Evolutionary conservation across 2,329 filamentous ascomycete species (phyloP).

Genomic region (Phaeoacremonium minimum): DNA sequence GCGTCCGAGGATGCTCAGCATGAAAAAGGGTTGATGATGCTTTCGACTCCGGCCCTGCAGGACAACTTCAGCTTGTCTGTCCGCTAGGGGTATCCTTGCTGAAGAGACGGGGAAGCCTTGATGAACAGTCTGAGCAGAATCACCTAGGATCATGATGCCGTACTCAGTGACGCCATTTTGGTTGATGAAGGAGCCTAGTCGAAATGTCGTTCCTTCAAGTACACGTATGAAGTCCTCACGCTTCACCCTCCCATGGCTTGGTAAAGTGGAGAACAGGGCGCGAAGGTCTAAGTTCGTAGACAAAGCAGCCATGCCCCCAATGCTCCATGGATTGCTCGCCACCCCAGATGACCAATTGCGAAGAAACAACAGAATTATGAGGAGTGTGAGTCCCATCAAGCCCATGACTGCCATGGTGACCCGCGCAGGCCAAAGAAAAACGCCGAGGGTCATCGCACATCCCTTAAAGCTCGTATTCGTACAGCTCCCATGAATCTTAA

Average conservation of each 20-base stretch:
- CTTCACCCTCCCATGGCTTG: not conserved
- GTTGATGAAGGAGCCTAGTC: no score
- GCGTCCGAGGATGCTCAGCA: slow-evolving; percentile 18
- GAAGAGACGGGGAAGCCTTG: not conserved
- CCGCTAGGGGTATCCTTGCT: no score
- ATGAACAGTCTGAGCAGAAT: not conserved
- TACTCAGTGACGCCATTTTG: not conserved
- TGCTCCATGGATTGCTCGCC: slow-evolving; percentile 27
- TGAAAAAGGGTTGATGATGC: slow-evolving; percentile 25
- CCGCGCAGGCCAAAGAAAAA: slow-evolving; percentile 1
- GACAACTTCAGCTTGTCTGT: not conserved
- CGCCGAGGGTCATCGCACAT: slow-evolving; percentile 2
- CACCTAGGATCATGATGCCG: not conserved
- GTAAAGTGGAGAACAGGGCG: not conserved
- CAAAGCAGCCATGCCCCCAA: slow-evolving; percentile 22
- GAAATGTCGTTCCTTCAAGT: no score
- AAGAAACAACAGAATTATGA: slow-evolving; percentile 17
- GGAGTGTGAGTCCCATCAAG: slow-evolving; percentile 18
- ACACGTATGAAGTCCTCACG: no score
- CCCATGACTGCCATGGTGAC: slow-evolving; percentile 17
- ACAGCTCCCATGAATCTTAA: not conserved
- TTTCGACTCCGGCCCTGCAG: no score
- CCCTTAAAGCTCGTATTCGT: not conserved
- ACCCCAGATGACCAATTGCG: slow-evolving; percentile 24
- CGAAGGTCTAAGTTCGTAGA: slow-evolving; percentile 12